A percentile compares a stretch with the other conserved stretches of the same genome.
phyloP scores from a whole-genome alignment of 306 rosid species.

The Arachis hypogaea region DNA sequence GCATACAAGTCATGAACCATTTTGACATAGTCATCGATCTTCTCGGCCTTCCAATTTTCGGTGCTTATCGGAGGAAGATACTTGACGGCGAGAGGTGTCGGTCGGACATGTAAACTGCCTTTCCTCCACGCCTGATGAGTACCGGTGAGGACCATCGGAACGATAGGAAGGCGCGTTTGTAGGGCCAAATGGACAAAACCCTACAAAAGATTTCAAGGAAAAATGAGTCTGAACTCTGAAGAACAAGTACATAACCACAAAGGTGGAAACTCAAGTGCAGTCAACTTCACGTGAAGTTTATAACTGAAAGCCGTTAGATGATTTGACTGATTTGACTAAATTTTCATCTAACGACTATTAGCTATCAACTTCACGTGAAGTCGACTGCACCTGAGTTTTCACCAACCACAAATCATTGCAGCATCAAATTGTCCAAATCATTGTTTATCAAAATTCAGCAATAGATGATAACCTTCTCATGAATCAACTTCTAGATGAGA shows the following conservation, averaged over 20 bases:
- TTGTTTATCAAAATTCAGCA: not conserved
- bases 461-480: constrained; percentile 2
- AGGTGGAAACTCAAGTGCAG: too few species aligned
- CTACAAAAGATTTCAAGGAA: constrained; percentile 44
- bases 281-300: too few species aligned
- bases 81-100: constrained; percentile 53
- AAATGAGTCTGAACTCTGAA: not conserved
- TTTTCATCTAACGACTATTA: too few species aligned
- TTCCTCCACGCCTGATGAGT: constrained; percentile 71
- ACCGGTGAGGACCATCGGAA: constrained; percentile 62
- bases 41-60: constrained; percentile 53
- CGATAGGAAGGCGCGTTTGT: constrained; percentile 64
- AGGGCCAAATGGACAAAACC: constrained; percentile 71
- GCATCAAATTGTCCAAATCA: not conserved
- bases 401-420: not conserved
- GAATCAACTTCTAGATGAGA: constrained; percentile 3
- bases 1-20: constrained; percentile 45
- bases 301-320: too few species aligned
- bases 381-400: too few species aligned
- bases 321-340: too few species aligned
- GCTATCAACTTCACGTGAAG: too few species aligned
- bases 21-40: constrained; percentile 51
- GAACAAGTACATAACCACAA: not conserved
- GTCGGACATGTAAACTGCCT: constrained; percentile 60
- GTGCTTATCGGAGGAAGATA: constrained; percentile 64